Evolutionary conservation across 257 asterid species (phyloP).

Genomic region (Solanum habrochaites): DNA sequence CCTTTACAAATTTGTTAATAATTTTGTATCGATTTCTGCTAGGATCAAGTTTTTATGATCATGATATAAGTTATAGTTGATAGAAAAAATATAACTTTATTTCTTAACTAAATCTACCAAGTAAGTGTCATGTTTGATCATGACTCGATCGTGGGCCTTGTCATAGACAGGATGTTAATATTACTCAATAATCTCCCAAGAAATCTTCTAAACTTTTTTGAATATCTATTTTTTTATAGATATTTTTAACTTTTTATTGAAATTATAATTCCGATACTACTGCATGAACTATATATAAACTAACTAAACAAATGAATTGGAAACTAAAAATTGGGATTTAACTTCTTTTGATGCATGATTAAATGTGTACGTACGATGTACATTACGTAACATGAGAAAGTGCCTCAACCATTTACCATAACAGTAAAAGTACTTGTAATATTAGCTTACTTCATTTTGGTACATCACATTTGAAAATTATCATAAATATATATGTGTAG

Average conservation of each 20-base stretch:
- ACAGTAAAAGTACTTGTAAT: background rate
- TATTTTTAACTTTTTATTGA: no score
- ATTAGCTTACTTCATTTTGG: background rate
- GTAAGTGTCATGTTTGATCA: no score
- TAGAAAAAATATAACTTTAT: no score
- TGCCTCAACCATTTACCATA: background rate
- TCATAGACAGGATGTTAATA: no score
- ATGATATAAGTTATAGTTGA: no score
- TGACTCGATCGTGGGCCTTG: no score
- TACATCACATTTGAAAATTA: background rate
- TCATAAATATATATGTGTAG: background rate
- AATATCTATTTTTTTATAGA: background rate
- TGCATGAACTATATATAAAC: background rate
- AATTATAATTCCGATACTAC: accelerated
- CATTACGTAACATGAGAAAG: background rate
- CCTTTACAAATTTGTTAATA: background rate
- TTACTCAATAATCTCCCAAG: no score
- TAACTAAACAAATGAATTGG: background rate
- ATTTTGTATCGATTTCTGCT: background rate
- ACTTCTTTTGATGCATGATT: background rate
- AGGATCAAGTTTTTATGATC: no score
- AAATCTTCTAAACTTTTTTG: background rate
- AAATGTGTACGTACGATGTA: background rate
- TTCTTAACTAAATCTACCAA: no score
- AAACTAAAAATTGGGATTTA: background rate